A percentile compares a stretch with the other conserved stretches of the same genome.
phyloP scores from a whole-genome alignment of 140 eudicot genomes.

The Anethum foeniculum region DNA sequence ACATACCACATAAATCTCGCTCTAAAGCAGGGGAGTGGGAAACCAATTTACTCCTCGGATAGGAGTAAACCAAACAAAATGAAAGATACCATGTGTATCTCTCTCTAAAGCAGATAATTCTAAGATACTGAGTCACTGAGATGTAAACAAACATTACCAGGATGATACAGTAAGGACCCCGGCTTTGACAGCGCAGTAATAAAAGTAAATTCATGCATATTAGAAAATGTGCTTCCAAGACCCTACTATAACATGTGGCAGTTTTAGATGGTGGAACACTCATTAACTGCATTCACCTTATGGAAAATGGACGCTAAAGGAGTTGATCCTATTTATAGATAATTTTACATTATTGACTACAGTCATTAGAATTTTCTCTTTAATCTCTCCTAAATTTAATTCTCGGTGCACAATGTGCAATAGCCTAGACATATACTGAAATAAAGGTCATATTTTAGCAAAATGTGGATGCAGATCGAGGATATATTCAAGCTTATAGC shows the following conservation, averaged over 20 bases:
- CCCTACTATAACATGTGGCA: neutral
- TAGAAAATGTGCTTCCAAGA: neutral
- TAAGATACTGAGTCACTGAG: neutral
- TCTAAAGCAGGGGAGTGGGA: neutral
- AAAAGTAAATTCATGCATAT: neutral
- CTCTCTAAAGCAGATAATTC: neutral
- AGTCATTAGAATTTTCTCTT: neutral
- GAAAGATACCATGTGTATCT: neutral
- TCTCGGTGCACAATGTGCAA: constrained; percentile 2
- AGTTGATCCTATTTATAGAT: neutral
- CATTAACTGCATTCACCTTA: neutral
- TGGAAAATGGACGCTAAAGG: neutral
- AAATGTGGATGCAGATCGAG: neutral
- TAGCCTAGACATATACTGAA: neutral
- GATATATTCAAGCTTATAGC: constrained; percentile 5
- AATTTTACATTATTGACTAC: constrained; percentile 3
- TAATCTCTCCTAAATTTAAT: neutral
- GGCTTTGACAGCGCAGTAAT: neutral
- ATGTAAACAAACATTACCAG: neutral
- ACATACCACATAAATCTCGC: no score
- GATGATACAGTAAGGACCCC: neutral
- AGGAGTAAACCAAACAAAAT: neutral
- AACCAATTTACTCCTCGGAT: neutral
- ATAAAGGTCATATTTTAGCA: neutral
- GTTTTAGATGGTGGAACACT: neutral